Base-by-base conservation (phyloP, 1,284 basidiomycete genomes). In the Polyporus tsugae region DNA sequence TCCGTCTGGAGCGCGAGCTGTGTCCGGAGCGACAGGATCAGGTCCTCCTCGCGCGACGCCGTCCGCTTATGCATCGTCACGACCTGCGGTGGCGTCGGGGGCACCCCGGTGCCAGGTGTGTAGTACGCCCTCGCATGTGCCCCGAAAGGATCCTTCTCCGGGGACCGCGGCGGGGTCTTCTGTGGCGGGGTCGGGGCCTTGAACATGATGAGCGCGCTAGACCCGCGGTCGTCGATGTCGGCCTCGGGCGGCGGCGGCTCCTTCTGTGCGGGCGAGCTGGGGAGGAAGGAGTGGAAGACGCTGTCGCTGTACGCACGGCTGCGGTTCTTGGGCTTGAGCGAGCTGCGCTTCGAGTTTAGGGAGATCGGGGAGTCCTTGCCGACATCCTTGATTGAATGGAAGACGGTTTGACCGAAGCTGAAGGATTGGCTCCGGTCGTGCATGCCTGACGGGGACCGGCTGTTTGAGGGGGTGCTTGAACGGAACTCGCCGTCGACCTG, bases 41-140 rank as follows among this genome's bases (percentile, higher is more conserved):
- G 76, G 72, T 84, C 88, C 64, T 92, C 89, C 67, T 92, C 91
- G 67, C 87, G 87, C 1, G 91, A 92, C 0, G 89, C 85, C 66
- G 84, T 88, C 25, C 90, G 85, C 1, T 80, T 79, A 71, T 92
- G 91, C 4, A 74, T 74, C 1, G 70, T 72, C 6, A 66, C 65
- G 19, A 81, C 81, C 49, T 82, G 82, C 0, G 90, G 90, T 19
- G 91, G 91, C 0, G 91, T 91, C 0, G 85, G 83, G 0, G 91
- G 90, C 39, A 91, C 88, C 81, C 89, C 86, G 4, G 86, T 87
- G 66, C 90, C 90, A 4, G 91, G 88, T 0, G 89, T 90, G 75
- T 92, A 93, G 75, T 92, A 93, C 0, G 91, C 91, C 33, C 83
- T 89, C n/a, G 91, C 90, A 73, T 91, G 82, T 2, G 86, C 87